These are phyloP conservation scores for Fusarium duplospermum DNA, from an alignment of 2,329 filamentous ascomycete species.

Conservation along the genomic window DNA sequence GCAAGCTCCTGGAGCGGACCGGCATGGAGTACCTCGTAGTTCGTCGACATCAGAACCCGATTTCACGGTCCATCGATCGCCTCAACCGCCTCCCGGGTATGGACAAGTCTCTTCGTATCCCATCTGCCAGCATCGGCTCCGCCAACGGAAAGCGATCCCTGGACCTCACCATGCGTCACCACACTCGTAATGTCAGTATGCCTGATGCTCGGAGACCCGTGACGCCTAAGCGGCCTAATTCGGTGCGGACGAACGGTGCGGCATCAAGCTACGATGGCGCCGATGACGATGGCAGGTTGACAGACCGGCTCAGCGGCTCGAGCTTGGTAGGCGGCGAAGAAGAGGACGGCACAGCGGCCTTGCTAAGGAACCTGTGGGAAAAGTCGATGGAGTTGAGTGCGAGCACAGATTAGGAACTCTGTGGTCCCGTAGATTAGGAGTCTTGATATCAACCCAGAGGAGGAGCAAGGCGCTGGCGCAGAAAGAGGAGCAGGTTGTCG, in stretches of 20 bases:
- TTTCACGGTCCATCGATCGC: slow-evolving; percentile 69
- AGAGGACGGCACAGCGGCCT: slow-evolving; percentile 61
- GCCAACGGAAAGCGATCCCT: slow-evolving; percentile 51
- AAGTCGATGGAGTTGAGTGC: slow-evolving; percentile 68
- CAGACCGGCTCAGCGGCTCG: slow-evolving; percentile 60
- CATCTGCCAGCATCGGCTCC: slow-evolving; percentile 53
- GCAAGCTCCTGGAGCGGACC: slow-evolving; percentile 74
- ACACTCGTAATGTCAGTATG: slow-evolving; percentile 55
- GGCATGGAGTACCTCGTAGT: slow-evolving; percentile 81
- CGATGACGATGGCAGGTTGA: slow-evolving; percentile 56
- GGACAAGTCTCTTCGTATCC: slow-evolving; percentile 63
- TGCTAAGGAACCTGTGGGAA: slow-evolving; percentile 71
- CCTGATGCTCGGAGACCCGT: slow-evolving; percentile 48
- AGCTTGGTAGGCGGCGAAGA: slow-evolving; percentile 62
- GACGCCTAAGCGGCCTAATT: slow-evolving; percentile 49
- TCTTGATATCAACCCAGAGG: background rate
- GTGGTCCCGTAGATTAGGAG: background rate
- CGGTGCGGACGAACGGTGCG: slow-evolving; percentile 53
- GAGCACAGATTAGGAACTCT: slow-evolving; percentile 50
- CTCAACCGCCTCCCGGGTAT: slow-evolving; percentile 60
- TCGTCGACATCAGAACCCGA: slow-evolving; percentile 76
- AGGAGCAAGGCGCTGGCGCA: background rate
- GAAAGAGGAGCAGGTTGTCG: slow-evolving; percentile 62
- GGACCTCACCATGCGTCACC: slow-evolving; percentile 50
- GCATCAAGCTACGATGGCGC: slow-evolving; percentile 60